These are phyloP conservation scores for Suillus lakei DNA, from an alignment of 768 basidiomycete genomes.

Conservation along the genomic window DNA sequence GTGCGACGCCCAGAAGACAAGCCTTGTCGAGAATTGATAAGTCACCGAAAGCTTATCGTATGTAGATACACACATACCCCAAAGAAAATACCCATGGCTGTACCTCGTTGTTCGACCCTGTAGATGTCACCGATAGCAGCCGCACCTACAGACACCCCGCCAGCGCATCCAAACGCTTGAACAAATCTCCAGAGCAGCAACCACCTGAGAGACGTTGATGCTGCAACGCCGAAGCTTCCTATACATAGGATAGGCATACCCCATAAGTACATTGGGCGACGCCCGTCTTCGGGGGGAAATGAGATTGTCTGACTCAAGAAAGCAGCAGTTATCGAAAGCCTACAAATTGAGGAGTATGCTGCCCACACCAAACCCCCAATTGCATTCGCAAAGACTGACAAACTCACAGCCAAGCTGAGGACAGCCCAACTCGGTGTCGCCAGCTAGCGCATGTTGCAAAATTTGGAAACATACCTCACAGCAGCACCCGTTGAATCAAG, in stretches of 20 bases:
- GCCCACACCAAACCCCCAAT: conserved; percentile 52
- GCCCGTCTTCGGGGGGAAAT: conserved; percentile 51
- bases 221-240: conserved; percentile 60
- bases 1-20: background rate
- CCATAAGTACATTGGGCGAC: conserved; percentile 59
- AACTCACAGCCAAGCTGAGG: conserved; percentile 48
- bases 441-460: background rate
- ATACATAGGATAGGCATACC: conserved; percentile 58
- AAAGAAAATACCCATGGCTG: conserved; percentile 43
- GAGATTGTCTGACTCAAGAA: background rate
- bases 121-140: conserved; percentile 67
- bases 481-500: conserved; percentile 33
- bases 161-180: conserved; percentile 63
- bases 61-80: conserved; percentile 21
- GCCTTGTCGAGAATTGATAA: background rate
- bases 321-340: conserved; percentile 16
- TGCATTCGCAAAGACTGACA: conserved; percentile 48
- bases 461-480: conserved; percentile 28
- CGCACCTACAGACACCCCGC: conserved; percentile 54
- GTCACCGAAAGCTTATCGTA: conserved; percentile 31
- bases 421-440: background rate
- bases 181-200: conserved; percentile 64
- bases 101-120: conserved; percentile 55
- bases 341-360: conserved; percentile 50
- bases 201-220: conserved; percentile 47